Evolutionary conservation across 2,329 filamentous ascomycete genomes (phyloP), one percentile per base, ranked within the genome.

Genomic region (Exophiala bonariae): DNA sequence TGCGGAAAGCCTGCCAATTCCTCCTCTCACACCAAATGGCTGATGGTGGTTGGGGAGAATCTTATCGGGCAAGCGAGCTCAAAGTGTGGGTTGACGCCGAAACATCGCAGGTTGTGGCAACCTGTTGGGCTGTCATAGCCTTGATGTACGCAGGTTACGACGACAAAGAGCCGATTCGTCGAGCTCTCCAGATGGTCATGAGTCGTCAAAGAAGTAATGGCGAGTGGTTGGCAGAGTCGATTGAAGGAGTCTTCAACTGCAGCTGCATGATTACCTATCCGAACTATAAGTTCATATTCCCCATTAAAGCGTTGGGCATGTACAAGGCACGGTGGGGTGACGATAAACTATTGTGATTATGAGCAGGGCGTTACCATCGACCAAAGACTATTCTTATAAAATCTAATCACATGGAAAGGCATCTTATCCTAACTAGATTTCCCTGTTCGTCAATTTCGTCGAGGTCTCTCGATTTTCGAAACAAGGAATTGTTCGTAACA

Each of bases 181-280:
- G 76, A 58, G 93, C 86, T 1, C 76, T 96, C 62, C 81, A 79
- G 65, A 74, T 99, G 60, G 80, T 99, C 54, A 92, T 96, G 84
- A 72, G 78, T 22, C 80, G 92, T 39, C 93, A 99, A 72, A 85
- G 89, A 67, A 65, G 75, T 2, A 96, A 96, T 63, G 93, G 93
- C 26, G 91, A 96, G 72, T 99, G 93, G 93, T 66, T 87, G 57
- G 91, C 96, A 65, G 93, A 97, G 68, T 85, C 87, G 1, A 97
- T 99, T 60, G 93, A 99, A 67, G 93, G 93, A 2, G 93, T 99
- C 9, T 99, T 99, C 72, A 99, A 99, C 72, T 96, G 96, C 75
- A 93, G 85, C 62, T 97, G 83, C 76, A 97, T 96, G 89, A 99
- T 99, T 57, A 93, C 89, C 1, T 99, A 99, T 64, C 92, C 92